Base-by-base conservation (phyloP, 2,329 filamentous ascomycete species). In the Paraphoma sp. region DNA sequence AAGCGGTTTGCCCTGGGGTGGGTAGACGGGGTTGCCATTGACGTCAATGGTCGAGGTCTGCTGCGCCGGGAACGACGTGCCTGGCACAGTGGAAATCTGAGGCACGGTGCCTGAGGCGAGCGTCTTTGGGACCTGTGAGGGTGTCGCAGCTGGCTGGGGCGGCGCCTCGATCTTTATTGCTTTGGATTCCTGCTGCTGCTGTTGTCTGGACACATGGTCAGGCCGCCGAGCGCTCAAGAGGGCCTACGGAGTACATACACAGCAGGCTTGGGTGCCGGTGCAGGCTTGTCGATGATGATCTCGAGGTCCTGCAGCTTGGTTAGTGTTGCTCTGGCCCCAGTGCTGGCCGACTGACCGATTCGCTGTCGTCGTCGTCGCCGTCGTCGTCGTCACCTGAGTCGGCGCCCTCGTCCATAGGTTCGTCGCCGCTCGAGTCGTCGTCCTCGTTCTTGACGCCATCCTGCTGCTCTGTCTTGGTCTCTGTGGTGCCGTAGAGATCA, bases 31-130 rank as follows among this genome's bases (percentile, higher is more conserved):
- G 61, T 93, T 91, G 4, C 85, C 89, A 75, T 96, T 87, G 51
- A 97, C 86, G 71, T 98, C 91, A 60, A 98, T 86, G 47, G 87
- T 93, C 11, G 93, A 97, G 55, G 89, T 93, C 41, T 82, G 84
- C 30, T 86, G 77, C 40, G 84, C 89, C 80, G 76, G 92, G 80
- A 75, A 95, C 23, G 67, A 65, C 17, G 70, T 72, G 44, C 73
- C 74, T 30, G 68, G 68, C 42, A 71, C 60, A 38, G 59, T 54
- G 33, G 65, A 55, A 18, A 67, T 56, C 28, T 69, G 68, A 44
- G 69, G 67, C 8, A 63, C 65, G 44, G 65, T 65, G 23, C 63
- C 53, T 60, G 53, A 51, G 16, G 38, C 54, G 28, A 38, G 48
- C 23, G 43, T 41, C 63, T 61, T 52, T 62, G 57, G 40, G 42